Evolutionary conservation across 2,329 filamentous ascomycete genomes (phyloP).

Genomic region (Drechslerella coelobrocha): DNA sequence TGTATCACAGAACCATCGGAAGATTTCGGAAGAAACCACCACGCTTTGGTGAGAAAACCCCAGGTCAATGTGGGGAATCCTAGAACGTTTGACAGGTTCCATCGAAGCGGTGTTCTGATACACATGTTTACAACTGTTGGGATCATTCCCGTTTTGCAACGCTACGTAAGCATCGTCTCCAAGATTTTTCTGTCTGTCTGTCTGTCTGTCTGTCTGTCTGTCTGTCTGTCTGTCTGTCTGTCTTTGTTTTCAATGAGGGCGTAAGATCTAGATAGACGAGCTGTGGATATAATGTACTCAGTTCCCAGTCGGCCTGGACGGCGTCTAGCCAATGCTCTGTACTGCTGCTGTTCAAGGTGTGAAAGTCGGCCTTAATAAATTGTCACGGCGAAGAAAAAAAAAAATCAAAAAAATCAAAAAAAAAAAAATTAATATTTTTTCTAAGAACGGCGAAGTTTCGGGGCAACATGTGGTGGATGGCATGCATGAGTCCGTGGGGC

Average conservation of each 20-base stretch:
- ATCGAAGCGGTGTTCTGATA: neutral
- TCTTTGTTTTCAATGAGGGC: no score
- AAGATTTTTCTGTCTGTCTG: no score
- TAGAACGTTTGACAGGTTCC: neutral
- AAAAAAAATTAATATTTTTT: no score
- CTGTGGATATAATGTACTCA: no score
- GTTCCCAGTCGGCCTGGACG: no score
- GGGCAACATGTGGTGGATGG: neutral
- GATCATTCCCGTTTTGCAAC: neutral
- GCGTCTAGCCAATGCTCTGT: no score
- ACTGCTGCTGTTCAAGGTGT: neutral
- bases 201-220: neutral
- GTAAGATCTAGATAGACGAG: no score
- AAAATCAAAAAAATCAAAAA: neutral
- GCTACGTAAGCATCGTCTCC: no score
- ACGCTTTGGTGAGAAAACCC: constrained; percentile 4
- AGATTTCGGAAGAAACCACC: constrained; percentile 38
- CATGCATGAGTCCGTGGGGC: neutral
- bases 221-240: no score
- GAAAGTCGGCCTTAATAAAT: no score
- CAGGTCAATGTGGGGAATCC: neutral
- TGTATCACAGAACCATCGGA: constrained; percentile 39
- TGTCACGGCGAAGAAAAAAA: neutral
- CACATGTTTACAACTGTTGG: neutral
- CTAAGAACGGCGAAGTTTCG: neutral